A percentile compares a stretch with the other conserved stretches of the same genome.
Evolutionary conservation across 1,139 yeast genomes (phyloP).

Genomic region (Zygosaccharomyces pseudobailii): DNA sequence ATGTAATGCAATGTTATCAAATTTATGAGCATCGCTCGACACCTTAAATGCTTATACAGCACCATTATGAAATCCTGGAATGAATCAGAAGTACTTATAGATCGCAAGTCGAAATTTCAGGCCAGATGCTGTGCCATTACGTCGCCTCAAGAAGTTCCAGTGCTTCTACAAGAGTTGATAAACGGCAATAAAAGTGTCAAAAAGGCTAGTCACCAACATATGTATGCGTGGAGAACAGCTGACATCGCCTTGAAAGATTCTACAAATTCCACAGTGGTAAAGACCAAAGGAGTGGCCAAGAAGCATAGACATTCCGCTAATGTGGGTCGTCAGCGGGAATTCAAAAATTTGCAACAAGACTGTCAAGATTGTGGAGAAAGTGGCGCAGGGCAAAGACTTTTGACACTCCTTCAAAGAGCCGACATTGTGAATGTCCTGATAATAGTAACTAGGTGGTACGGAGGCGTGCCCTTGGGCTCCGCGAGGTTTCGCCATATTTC

Average conservation of each 20-base stretch:
- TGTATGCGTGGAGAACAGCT: constrained; percentile 64
- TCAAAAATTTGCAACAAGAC: constrained; percentile 46
- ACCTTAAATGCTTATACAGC: neutral
- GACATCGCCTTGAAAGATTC: constrained; percentile 2
- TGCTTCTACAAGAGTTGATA: constrained; percentile 39
- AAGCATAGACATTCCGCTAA: constrained; percentile 10
- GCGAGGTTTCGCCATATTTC: constrained; percentile 60
- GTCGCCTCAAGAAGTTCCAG: constrained; percentile 39
- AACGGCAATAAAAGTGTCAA: constrained; percentile 41
- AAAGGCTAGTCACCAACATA: constrained; percentile 61
- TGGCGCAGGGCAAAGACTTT: constrained; percentile 55
- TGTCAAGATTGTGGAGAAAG: constrained; percentile 59
- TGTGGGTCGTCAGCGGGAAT: neutral
- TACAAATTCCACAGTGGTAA: neutral
- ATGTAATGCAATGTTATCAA: neutral
- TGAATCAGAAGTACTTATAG: constrained; percentile 36
- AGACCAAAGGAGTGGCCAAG: constrained; percentile 6
- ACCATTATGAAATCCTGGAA: constrained; percentile 30
- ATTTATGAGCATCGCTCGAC: neutral
- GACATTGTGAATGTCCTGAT: constrained; percentile 50
- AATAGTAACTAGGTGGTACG: constrained; percentile 70
- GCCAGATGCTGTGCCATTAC: constrained; percentile 46
- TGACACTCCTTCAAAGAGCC: constrained; percentile 46
- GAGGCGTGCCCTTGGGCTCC: constrained; percentile 63
- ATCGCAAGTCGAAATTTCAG: constrained; percentile 58